These are phyloP conservation scores for Plectosphaerella plurivora DNA, from an alignment of 2,329 filamentous ascomycete species.

Conservation along the genomic window DNA sequence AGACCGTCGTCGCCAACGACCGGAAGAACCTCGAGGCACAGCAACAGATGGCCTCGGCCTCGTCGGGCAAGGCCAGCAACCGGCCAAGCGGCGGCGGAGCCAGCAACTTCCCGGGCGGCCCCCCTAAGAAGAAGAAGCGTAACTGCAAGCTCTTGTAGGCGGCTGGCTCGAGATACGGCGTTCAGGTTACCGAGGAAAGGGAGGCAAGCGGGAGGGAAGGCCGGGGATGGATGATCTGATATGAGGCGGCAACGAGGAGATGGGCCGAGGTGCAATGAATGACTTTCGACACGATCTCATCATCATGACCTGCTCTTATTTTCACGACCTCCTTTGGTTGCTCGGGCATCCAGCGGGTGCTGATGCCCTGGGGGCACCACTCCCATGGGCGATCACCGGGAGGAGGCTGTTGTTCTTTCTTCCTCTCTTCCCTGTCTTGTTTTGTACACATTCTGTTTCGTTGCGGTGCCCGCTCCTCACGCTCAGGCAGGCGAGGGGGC, in stretches of 20 bases:
- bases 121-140: slow-evolving; percentile 79
- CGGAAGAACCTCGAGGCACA: slow-evolving; percentile 55
- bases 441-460: not conserved
- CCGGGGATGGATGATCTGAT: not conserved
- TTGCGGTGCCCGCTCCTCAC: not conserved
- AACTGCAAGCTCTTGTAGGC: slow-evolving; percentile 73
- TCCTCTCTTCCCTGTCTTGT: not conserved
- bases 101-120: slow-evolving; percentile 34
- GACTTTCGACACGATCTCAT: slow-evolving; percentile 22
- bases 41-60: slow-evolving; percentile 30
- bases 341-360: too few relatives aligned
- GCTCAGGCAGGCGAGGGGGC: not conserved
- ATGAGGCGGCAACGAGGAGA: slow-evolving; percentile 3
- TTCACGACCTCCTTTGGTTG: not conserved
- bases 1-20: slow-evolving; percentile 82
- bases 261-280: slow-evolving; percentile 12
- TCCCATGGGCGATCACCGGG: too few relatives aligned
- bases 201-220: not conserved
- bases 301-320: slow-evolving; percentile 25
- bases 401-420: not conserved
- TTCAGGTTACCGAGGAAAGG: not conserved
- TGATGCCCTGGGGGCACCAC: too few relatives aligned
- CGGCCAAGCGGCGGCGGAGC: slow-evolving; percentile 18
- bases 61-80: slow-evolving; percentile 25
- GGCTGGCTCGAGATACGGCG: not conserved